Conservation (phyloP, 1,284 basidiomycete genomes). For the Puccinia hordei region DNA sequence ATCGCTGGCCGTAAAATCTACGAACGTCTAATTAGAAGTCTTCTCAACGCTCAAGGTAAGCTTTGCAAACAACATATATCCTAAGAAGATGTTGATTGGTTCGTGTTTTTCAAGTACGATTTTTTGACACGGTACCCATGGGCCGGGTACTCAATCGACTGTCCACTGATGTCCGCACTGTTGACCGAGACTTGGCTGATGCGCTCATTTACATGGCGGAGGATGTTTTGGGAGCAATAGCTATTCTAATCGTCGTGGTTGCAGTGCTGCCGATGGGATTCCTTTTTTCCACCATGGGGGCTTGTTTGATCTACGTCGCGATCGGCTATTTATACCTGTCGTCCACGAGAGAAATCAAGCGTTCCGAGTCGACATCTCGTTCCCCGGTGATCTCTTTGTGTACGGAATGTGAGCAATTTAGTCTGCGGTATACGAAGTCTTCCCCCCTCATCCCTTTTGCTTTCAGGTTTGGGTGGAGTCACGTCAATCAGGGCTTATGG, state of each 20-base stretch:
- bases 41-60: slow-evolving; percentile 41
- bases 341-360: slow-evolving; percentile 58
- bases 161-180: slow-evolving; percentile 58
- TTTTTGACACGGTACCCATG: slow-evolving; percentile 54
- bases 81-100: background rate
- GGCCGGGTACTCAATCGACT: slow-evolving; percentile 59
- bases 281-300: slow-evolving; percentile 16
- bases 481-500: slow-evolving; percentile 58
- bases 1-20: slow-evolving; percentile 41
- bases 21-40: slow-evolving; percentile 31
- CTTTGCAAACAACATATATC: background rate
- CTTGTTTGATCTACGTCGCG: slow-evolving; percentile 56
- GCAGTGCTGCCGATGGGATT: slow-evolving; percentile 56
- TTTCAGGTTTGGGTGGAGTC: slow-evolving; percentile 57
- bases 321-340: slow-evolving; percentile 58
- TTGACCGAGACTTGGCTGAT: slow-evolving; percentile 58
- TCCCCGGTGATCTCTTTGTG: slow-evolving; percentile 56
- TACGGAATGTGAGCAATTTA: slow-evolving; percentile 36
- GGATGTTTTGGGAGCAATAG: slow-evolving; percentile 52
- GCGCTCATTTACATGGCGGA: slow-evolving; percentile 53
- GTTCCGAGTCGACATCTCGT: slow-evolving; percentile 58
- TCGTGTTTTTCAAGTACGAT: slow-evolving; percentile 46
- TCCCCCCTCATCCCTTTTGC: slow-evolving; percentile 51
- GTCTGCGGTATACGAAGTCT: background rate
- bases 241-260: slow-evolving; percentile 57